Conservation (phyloP, 2,329 filamentous ascomycete species). For the Penicillium hesseltinei region DNA sequence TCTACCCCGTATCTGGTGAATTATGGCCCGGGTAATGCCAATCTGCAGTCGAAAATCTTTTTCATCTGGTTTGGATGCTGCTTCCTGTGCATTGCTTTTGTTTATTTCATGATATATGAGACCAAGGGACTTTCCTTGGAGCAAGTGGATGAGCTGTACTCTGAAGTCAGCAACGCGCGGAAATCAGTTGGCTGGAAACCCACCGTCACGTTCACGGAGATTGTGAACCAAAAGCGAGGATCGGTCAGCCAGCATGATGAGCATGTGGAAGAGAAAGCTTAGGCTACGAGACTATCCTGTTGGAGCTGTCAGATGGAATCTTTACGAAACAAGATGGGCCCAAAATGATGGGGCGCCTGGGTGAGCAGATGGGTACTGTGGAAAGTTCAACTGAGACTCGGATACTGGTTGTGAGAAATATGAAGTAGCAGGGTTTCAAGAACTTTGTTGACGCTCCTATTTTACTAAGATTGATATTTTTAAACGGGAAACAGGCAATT, state of each 20-base stretch:
- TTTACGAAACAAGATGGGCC: too few relatives aligned
- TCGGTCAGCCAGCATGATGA: not conserved
- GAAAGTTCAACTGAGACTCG: too few relatives aligned
- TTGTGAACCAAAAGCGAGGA: not conserved
- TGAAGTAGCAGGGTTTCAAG: too few relatives aligned
- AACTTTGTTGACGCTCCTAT: too few relatives aligned
- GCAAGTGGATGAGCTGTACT: conserved; percentile 75
- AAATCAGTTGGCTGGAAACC: conserved; percentile 50
- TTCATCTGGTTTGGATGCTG: conserved; percentile 79
- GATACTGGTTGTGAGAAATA: too few relatives aligned
- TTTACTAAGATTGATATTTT: too few relatives aligned
- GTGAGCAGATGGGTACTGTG: too few relatives aligned
- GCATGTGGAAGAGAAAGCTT: not conserved
- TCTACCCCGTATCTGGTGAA: conserved; percentile 68
- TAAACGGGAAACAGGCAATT: too few relatives aligned
- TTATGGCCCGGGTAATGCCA: conserved; percentile 61
- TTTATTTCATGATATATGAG: conserved; percentile 73
- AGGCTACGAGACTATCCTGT: not conserved
- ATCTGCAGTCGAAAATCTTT: conserved; percentile 67
- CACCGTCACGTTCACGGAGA: not conserved
- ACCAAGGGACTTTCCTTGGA: conserved; percentile 80
- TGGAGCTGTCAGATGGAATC: not conserved
- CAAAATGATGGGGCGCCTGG: too few relatives aligned
- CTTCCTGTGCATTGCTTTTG: conserved; percentile 54
- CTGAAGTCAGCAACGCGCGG: conserved; percentile 47